phyloP scores from a whole-genome alignment of 305 asterid genomes.

The Fraxinus velutina region DNA sequence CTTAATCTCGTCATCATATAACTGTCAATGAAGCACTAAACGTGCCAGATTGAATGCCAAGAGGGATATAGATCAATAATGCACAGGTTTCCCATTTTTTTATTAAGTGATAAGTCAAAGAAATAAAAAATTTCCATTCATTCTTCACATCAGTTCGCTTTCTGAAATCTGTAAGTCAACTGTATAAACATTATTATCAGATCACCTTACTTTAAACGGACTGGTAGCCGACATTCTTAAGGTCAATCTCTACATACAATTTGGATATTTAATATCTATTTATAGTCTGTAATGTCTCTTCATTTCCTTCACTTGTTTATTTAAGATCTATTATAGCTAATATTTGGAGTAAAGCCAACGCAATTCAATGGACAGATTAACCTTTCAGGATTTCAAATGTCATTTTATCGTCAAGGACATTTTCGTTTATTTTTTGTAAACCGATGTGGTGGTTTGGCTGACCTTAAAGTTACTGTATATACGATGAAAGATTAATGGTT shows the following conservation, averaged over 20 bases:
- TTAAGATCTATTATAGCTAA: not conserved
- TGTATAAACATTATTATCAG: slow-evolving; percentile 22
- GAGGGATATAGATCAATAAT: slow-evolving; percentile 15
- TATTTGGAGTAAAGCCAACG: slow-evolving; percentile 14
- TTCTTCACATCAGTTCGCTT: slow-evolving; percentile 27
- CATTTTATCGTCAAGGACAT: not conserved
- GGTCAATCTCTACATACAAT: not conserved
- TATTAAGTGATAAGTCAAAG: not conserved
- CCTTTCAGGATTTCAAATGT: not conserved
- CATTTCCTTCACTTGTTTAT: not conserved
- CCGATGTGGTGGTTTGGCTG: not conserved
- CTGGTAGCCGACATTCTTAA: not conserved
- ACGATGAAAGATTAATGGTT: not conserved
- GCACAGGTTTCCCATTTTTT: not conserved
- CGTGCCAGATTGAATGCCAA: slow-evolving; percentile 3
- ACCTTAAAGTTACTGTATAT: not conserved
- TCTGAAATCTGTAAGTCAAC: slow-evolving; percentile 22
- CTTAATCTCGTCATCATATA: not conserved
- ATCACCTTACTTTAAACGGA: slow-evolving; percentile 23
- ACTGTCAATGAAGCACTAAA: not conserved
- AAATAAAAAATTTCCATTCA: not conserved
- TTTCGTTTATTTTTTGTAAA: not conserved
- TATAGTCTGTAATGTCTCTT: not conserved
- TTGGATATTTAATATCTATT: not conserved
- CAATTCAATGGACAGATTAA: slow-evolving; percentile 18